Conservation (phyloP, 441 rosid species). For the Croton laevigatus region DNA sequence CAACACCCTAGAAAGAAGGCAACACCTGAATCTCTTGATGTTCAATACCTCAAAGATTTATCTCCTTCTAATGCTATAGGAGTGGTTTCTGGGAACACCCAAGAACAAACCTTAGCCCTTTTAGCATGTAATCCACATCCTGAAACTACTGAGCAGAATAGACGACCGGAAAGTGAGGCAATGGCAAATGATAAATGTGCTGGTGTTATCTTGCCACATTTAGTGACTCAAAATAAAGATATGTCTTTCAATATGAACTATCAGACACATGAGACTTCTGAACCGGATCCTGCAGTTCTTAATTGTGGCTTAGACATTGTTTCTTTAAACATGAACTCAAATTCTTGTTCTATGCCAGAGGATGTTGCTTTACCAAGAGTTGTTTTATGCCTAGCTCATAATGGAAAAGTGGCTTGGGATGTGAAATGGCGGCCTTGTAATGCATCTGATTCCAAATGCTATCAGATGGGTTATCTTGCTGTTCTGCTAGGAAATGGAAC, state of each 20-base stretch:
- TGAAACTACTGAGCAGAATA: conserved; percentile 31
- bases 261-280: conserved; percentile 20
- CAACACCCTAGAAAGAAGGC: conserved; percentile 37
- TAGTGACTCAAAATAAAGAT: conserved; percentile 35
- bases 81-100: conserved; percentile 30
- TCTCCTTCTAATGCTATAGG: conserved; percentile 32
- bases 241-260: conserved; percentile 25
- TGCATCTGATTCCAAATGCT: conserved; percentile 38
- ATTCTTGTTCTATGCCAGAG: conserved; percentile 34
- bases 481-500: conserved; percentile 88
- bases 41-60: conserved; percentile 46
- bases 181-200: conserved; percentile 25
- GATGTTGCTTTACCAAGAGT: conserved; percentile 66
- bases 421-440: conserved; percentile 75
- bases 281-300: conserved; percentile 17
- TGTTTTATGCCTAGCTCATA: conserved; percentile 81
- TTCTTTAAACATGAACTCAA: conserved; percentile 21
- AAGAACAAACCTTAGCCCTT: conserved; percentile 29
- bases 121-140: conserved; percentile 30
- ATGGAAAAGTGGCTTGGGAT: conserved; percentile 94
- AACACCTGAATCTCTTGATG: conserved; percentile 31
- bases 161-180: conserved; percentile 32
- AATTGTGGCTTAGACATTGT: conserved; percentile 27
- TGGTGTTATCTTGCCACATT: conserved; percentile 24
- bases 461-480: conserved; percentile 88